Base-by-base conservation (phyloP, 768 basidiomycete genomes). In the Holtermannia corniformis region DNA sequence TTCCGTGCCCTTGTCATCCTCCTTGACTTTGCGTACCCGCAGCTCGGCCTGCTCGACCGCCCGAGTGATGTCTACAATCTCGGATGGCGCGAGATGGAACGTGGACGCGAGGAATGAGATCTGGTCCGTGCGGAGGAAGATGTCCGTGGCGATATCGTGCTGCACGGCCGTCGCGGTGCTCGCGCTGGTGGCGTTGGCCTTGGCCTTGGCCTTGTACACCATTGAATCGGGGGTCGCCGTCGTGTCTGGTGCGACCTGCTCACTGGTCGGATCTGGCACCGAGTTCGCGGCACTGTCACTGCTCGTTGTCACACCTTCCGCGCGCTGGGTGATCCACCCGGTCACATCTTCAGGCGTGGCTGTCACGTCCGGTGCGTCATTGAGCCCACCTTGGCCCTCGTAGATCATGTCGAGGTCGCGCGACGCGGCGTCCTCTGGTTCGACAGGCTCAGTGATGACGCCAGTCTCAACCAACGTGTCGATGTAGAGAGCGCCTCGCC, bases 41-140 rank as follows among this genome's bases (percentile, higher is more conserved):
- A 60, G 41, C 49, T 69, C 64, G 10, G 65, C 67, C 58, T 74
- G 73, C 47, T 69, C 65, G 1, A 71, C 62, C 23, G 73, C 73
- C 24, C 73, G 41, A 24, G 56, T 64, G n/a, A 74, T 47, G 56
- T 74, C 73, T 16, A 70, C 64, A 16, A 63, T 50, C 55, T 74
- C 72, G 21, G 61, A 52, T 10, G 65, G 58, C 21, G 51, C 46
- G 21, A 74, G 44, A 4, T 50, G 37, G 45, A 72, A 74, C 26
- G 54, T 54, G 49, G 60, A 37, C 3, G 60, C 60, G 19, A 74
- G 28, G 7, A 58, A 16, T 0, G 64, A 59, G 14, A 72, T 57
- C 37, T 62, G 57, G 5, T 52, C 57, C 1, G 52, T 47, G 0
- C 57, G 51, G 0, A 72, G 50, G 16, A 72, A 51, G n/a, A 72